Base-by-base conservation (phyloP, 2,329 filamentous ascomycete genomes). In the Pseudopyricularia javanii region DNA sequence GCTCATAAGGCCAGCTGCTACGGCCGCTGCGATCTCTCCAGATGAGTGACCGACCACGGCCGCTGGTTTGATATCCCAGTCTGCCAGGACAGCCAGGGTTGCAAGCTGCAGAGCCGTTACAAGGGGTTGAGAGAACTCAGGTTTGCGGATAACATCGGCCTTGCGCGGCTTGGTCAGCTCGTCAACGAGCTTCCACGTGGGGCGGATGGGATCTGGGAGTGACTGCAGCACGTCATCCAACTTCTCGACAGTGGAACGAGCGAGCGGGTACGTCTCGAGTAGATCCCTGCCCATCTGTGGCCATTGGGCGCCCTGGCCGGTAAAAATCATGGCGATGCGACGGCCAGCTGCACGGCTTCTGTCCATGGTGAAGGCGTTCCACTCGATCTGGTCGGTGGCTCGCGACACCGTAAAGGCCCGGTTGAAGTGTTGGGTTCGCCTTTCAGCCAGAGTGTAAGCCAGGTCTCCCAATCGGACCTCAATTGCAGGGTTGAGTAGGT, bases 41-140 rank as follows among this genome's bases (percentile, higher is more conserved):
- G 58, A 53, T 50, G 58, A 55, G 53, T 66, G 56, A 37, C 62
- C 49, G 24, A 57, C 22, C 28, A 63, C 59, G 1, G 55, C 54
- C 2, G 45, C 34, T 2, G 59, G 59, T 5, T 26, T n/a, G 14
- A 49, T 40, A 32, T 58, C 58, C 48, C 56, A 57, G 14, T 35
- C 34, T 1, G 14, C 32, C 26, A 69, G 58, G 1, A 66, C 54
- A 20, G 64, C 60, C 1, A 68, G 59, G 2, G 70, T 51, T 7
- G 53, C 64, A 8, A 71, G 54, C 59, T 79, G 76, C 2, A 79
- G 56, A 0, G 74, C 71, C 0, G 71, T 74, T 49, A 57, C 59
- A 5, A 59, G 54, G 30, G 73, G 71, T 56, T 74, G 71, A 15
- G 65, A 68, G 7, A 32, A 47, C 35, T 28, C 35, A 1, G 50